phyloP scores from a whole-genome alignment of 2,329 filamentous ascomycete species.

The Alternaria longipes region DNA sequence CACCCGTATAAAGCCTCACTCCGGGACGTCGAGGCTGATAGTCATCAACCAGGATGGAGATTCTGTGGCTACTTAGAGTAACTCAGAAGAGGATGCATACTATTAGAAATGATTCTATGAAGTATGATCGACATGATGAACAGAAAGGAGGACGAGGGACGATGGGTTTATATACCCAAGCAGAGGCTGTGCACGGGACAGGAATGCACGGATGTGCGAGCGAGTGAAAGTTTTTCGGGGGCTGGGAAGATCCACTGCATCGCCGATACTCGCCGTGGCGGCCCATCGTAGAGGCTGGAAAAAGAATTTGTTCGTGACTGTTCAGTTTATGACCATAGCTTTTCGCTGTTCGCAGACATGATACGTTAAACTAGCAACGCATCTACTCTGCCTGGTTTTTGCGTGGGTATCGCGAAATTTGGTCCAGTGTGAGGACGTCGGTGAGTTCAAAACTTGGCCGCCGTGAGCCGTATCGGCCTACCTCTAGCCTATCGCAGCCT shows the following conservation, averaged over 20 bases:
- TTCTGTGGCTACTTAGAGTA: slow-evolving; percentile 92
- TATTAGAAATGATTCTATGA: slow-evolving; percentile 77
- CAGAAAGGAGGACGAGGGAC: slow-evolving; percentile 3
- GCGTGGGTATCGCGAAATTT: not conserved
- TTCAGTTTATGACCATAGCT: not conserved
- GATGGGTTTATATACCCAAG: not conserved
- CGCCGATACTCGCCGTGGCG: not conserved
- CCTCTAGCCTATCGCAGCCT: not conserved
- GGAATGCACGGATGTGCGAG: slow-evolving; percentile 23
- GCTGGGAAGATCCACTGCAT: not conserved
- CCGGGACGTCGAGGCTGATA: slow-evolving; percentile 82
- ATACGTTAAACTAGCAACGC: not conserved
- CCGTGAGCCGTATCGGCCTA: not conserved
- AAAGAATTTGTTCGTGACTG: not conserved
- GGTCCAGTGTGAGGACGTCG: too few species aligned
- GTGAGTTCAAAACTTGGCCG: not conserved
- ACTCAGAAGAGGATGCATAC: slow-evolving; percentile 92
- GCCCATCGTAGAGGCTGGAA: not conserved
- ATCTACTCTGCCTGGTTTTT: not conserved
- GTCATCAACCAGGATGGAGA: slow-evolving; percentile 92
- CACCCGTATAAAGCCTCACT: slow-evolving; percentile 76
- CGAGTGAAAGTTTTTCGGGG: not conserved
- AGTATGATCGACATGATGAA: slow-evolving; percentile 20
- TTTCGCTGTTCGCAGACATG: not conserved
- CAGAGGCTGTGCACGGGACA: not conserved